Evolutionary conservation across 2,329 filamentous ascomycete genomes (phyloP).

Genomic region (Fusarium citri): DNA sequence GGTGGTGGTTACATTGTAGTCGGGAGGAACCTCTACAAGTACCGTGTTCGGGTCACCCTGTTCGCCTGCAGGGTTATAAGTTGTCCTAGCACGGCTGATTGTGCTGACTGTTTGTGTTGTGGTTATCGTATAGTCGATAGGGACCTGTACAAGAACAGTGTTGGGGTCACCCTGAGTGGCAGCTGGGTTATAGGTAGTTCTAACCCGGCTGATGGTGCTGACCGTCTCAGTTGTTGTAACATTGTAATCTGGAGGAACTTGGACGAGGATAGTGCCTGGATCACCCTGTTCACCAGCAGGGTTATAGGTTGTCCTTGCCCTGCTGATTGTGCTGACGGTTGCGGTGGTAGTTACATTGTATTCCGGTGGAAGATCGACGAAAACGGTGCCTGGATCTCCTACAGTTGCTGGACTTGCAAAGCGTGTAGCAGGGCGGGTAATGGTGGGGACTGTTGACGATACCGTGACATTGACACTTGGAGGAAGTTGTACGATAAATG

Average conservation of each 20-base stretch:
- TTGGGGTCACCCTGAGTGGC: slow-evolving; percentile 23
- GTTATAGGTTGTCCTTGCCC: slow-evolving; percentile 8
- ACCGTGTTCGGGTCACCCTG: slow-evolving; percentile 17
- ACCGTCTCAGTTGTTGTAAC: slow-evolving; percentile 10
- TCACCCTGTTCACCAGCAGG: slow-evolving; percentile 13
- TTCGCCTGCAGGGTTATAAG: not conserved
- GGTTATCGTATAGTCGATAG: slow-evolving; percentile 9
- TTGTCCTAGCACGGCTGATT: slow-evolving; percentile 8
- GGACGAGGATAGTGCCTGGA: slow-evolving; percentile 15
- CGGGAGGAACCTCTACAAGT: not conserved
- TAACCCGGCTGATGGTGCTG: slow-evolving; percentile 1
- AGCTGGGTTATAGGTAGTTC: slow-evolving; percentile 12
- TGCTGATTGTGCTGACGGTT: slow-evolving; percentile 9
- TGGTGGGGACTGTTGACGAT: slow-evolving; percentile 8
- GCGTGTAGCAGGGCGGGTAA: slow-evolving; percentile 12
- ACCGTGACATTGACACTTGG: slow-evolving; percentile 8
- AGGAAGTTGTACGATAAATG: slow-evolving; percentile 16
- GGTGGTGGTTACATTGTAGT: slow-evolving; percentile 14
- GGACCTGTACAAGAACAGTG: slow-evolving; percentile 17
- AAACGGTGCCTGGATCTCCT: slow-evolving; percentile 19
- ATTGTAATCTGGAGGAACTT: slow-evolving; percentile 11
- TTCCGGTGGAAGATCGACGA: slow-evolving; percentile 11
- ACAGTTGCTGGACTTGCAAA: not conserved
- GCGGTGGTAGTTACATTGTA: slow-evolving; percentile 19
- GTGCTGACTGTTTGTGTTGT: slow-evolving; percentile 3